A percentile compares a stretch with the other conserved stretches of the same genome.
These are phyloP conservation scores for Boletus speciosus DNA, from an alignment of 768 basidiomycete genomes.

Conservation along the genomic window DNA sequence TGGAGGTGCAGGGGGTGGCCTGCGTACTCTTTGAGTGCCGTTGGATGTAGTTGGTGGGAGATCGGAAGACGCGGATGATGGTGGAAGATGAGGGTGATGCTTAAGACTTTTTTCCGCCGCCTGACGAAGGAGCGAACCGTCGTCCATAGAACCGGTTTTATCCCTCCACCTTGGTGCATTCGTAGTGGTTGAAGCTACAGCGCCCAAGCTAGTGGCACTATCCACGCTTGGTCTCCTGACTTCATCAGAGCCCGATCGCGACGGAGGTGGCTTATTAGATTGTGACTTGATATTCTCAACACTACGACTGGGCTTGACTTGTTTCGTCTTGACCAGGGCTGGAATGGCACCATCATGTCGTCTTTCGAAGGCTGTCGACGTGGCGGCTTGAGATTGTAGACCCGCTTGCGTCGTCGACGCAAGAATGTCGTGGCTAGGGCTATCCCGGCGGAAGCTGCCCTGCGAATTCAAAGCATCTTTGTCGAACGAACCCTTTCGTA, in stretches of 20 bases:
- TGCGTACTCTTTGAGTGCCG: slow-evolving; percentile 32
- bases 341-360: slow-evolving; percentile 18
- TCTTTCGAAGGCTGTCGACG: slow-evolving; percentile 12
- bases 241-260: slow-evolving; percentile 35
- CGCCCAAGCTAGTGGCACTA: slow-evolving; percentile 32
- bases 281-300: slow-evolving; percentile 51
- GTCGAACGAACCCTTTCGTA: slow-evolving; percentile 41
- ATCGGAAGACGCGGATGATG: slow-evolving; percentile 20
- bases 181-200: slow-evolving; percentile 25
- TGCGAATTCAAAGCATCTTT: slow-evolving; percentile 28
- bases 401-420: slow-evolving; percentile 35
- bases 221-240: slow-evolving; percentile 40
- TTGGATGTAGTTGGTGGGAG: slow-evolving; percentile 14
- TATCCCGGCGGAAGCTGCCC: slow-evolving; percentile 33
- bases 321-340: slow-evolving; percentile 34
- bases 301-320: slow-evolving; percentile 63
- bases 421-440: slow-evolving; percentile 43
- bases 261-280: slow-evolving; percentile 25
- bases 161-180: slow-evolving; percentile 22
- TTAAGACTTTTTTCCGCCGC: slow-evolving; percentile 14
- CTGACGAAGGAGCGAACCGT: slow-evolving; percentile 18
- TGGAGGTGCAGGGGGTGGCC: slow-evolving; percentile 66
- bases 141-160: slow-evolving; percentile 27
- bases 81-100: slow-evolving; percentile 11
- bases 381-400: slow-evolving; percentile 1